Conservation (phyloP, 2,329 filamentous ascomycete genomes). For the Diaporthe ilicicola region DNA sequence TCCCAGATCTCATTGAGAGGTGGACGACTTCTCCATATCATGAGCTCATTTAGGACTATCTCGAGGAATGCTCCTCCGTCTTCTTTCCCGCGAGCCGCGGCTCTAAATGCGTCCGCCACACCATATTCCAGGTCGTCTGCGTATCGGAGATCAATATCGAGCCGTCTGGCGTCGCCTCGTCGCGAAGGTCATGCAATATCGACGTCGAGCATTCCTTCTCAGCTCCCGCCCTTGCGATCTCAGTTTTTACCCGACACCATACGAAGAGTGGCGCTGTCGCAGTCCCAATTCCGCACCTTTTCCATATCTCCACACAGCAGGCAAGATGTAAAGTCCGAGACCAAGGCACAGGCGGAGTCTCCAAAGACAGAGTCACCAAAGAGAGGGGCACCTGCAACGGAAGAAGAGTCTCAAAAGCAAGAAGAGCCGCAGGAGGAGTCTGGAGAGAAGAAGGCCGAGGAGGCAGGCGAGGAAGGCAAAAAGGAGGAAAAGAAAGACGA, state of each 20-base stretch:
- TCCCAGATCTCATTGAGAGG: constrained; percentile 35
- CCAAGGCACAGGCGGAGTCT: constrained; percentile 46
- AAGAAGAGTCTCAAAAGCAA: constrained; percentile 46
- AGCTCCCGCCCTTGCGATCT: constrained; percentile 53
- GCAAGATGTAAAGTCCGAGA: constrained; percentile 45
- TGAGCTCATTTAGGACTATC: constrained; percentile 54
- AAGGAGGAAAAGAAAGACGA: constrained; percentile 72
- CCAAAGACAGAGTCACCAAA: constrained; percentile 46
- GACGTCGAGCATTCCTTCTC: constrained; percentile 40
- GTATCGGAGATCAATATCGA: constrained; percentile 55
- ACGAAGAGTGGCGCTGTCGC: constrained; percentile 43
- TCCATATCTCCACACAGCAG: constrained; percentile 46
- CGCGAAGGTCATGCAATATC: constrained; percentile 39
- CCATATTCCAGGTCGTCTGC: constrained; percentile 56
- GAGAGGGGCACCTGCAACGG: constrained; percentile 43
- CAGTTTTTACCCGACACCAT: constrained; percentile 54
- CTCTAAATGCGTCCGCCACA: constrained; percentile 43
- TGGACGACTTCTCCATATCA: constrained; percentile 44
- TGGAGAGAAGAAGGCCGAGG: constrained; percentile 51
- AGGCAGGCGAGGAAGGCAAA: constrained; percentile 58
- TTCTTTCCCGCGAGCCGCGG: constrained; percentile 52
- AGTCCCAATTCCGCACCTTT: constrained; percentile 46
- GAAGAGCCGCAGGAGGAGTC: constrained; percentile 55
- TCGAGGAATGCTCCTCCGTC: constrained; percentile 54
- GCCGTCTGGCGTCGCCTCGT: constrained; percentile 39